Percentiles rank a stretch among this genome's conserved stretches.
Conservation (phyloP, 2,329 filamentous ascomycete species). For the Penicillium glabrum region DNA sequence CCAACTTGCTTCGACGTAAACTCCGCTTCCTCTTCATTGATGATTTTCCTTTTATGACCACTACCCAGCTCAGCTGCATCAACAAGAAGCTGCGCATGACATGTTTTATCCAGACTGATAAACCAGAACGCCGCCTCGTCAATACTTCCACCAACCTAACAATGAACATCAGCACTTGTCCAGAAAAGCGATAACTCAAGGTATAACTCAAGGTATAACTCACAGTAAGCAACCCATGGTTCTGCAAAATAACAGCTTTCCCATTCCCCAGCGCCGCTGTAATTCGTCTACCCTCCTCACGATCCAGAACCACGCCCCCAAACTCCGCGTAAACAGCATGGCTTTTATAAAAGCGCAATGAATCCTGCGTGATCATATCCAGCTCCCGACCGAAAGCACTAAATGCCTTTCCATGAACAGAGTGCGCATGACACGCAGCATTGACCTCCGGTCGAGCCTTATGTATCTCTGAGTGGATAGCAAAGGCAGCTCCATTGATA, state of each 20-base stretch:
- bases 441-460: conserved; percentile 59
- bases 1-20: conserved; percentile 3
- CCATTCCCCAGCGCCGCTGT: conserved; percentile 60
- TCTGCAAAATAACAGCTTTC: conserved; percentile 63
- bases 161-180: neutral
- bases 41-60: conserved; percentile 2
- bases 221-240: conserved; percentile 69
- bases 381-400: conserved; percentile 41
- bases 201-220: conserved; percentile 54
- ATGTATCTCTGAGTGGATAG: conserved; percentile 48
- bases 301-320: conserved; percentile 60
- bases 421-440: conserved; percentile 49
- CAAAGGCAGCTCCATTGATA: conserved; percentile 49
- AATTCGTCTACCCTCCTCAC: conserved; percentile 63
- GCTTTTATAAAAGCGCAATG: conserved; percentile 15
- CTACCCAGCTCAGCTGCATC: conserved; percentile 38
- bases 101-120: conserved; percentile 60
- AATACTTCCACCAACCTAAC: conserved; percentile 56
- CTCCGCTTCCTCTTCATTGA: neutral
- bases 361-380: conserved; percentile 29
- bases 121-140: conserved; percentile 71
- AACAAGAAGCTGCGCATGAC: conserved; percentile 63
- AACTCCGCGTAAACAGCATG: conserved; percentile 43
- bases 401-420: conserved; percentile 48
- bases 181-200: conserved; percentile 24